Base-by-base conservation (phyloP, 129 eudicot species). In the Arctium minus region DNA sequence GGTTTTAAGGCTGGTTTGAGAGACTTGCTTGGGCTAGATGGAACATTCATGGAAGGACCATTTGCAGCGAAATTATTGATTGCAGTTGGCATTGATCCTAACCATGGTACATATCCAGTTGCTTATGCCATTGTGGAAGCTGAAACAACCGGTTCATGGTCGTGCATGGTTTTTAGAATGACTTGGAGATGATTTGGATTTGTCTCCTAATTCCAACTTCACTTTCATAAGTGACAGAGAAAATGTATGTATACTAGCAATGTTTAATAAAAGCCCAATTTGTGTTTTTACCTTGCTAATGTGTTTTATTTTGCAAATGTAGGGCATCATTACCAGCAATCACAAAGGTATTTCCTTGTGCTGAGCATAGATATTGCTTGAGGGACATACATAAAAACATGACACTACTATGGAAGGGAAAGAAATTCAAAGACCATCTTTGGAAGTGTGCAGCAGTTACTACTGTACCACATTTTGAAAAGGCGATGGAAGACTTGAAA, bases 1-100 rank as follows among this genome's bases (percentile, higher is more conserved):
- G 74, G 74, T 27, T 70, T 70, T 32, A 70, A 70, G 36, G 74
- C 74, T 70, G 74, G 74, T 27, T 70, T 31, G 36, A 70, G 74
- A 15, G 18, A 70, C 38, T 31, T 70, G 36, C 39, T 70, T 11
- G 74, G 74, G 36, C 15, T 70, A 12, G 74, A 70, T 70, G 74
- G 74, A 4, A 36, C 40, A 10, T 70, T 32, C 18, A 31, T 70
- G 36, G 39, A 70, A 11, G 40, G 74, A 12, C 74, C 74, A 3
- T 70, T 70, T 35, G 38, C 38, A 29, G 74, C 18, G 8, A 31
- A 70, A 11, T 29, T 70, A 70, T 15, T 70, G 35, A 29, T 35
- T 22, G 74, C 40, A 8, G 74, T 70, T 22, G 74, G 74, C 8
- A 4, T 70, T 27, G 74, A 70, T 70, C 5, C 40, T 3, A 35